Evolutionary conservation across 2,329 filamentous ascomycete genomes (phyloP).

Genomic region (Colletotrichum kahawae): DNA sequence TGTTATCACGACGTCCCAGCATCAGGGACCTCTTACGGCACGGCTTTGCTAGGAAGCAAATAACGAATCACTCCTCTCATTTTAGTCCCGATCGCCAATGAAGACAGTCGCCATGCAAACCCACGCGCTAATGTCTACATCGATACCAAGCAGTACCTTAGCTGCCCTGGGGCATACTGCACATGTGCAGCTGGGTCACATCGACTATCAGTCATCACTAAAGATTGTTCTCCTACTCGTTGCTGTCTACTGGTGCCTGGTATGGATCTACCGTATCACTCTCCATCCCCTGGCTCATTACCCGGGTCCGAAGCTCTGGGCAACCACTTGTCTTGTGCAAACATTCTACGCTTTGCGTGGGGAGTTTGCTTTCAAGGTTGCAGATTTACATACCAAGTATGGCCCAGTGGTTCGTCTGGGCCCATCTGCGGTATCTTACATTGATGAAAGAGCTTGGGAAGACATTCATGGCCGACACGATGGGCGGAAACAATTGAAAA

Average conservation of each 20-base stretch:
- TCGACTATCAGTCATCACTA: background rate
- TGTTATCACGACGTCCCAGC: no score
- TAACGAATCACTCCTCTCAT: no score
- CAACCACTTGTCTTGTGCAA: slow-evolving; percentile 24
- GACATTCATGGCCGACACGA: background rate
- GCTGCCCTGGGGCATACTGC: background rate
- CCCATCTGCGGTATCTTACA: background rate
- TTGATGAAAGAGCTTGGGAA: background rate
- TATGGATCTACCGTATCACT: slow-evolving; percentile 10
- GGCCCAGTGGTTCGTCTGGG: background rate
- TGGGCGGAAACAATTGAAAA: background rate
- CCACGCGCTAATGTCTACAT: background rate
- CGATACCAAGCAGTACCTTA: background rate
- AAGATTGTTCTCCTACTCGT: background rate
- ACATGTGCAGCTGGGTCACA: background rate
- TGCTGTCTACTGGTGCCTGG: background rate
- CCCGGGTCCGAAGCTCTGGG: slow-evolving; percentile 37
- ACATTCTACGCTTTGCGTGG: background rate
- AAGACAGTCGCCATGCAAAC: background rate
- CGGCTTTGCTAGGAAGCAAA: no score
- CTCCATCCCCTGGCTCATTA: slow-evolving; percentile 29
- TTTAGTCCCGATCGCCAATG: background rate
- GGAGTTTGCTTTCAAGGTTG: background rate
- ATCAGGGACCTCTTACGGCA: no score
- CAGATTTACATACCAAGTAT: background rate